Percentiles rank a stretch among this genome's conserved stretches.
Conservation (phyloP, 345 rosid species). For the Turnera subulata region DNA sequence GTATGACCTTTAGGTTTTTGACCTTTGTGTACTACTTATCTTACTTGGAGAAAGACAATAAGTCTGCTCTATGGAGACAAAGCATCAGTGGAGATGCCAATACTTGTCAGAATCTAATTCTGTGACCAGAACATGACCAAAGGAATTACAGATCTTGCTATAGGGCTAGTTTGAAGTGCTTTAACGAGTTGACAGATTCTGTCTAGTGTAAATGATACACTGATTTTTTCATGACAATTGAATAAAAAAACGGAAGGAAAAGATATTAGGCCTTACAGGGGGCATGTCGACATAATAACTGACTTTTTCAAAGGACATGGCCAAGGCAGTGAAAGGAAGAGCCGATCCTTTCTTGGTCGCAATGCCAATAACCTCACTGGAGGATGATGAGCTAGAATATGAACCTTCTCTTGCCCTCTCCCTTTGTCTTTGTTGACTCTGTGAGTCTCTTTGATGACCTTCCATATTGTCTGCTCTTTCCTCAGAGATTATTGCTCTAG, state of each 20-base stretch:
- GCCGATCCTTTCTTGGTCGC: slow-evolving; percentile 67
- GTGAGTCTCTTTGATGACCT: slow-evolving; percentile 12
- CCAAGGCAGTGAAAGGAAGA: slow-evolving; percentile 74
- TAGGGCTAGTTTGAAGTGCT: too few species aligned
- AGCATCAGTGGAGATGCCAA: too few species aligned
- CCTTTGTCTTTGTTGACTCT: slow-evolving; percentile 21
- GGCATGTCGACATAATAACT: slow-evolving; percentile 82
- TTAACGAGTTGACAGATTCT: too few species aligned
- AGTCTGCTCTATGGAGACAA: too few species aligned
- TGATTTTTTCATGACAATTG: too few species aligned
- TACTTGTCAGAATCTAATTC: too few species aligned
- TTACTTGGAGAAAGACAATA: too few species aligned
- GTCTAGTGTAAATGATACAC: too few species aligned
- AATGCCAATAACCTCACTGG: slow-evolving; percentile 44
- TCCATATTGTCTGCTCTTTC: slow-evolving; percentile 40
- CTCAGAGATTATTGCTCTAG: slow-evolving; percentile 54
- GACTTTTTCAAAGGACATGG: slow-evolving; percentile 68
- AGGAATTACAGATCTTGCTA: too few species aligned
- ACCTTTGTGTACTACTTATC: too few species aligned
- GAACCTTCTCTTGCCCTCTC: slow-evolving; percentile 26
- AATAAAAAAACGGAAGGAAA: not conserved
- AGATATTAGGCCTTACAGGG: slow-evolving; percentile 37
- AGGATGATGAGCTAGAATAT: slow-evolving; percentile 25
- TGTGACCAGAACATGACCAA: too few species aligned
- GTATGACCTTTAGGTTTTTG: too few species aligned